Evolutionary conservation across 495 filamentous ascomycete genomes (phyloP).

Genomic region (Amphirosellinia nigrospora): DNA sequence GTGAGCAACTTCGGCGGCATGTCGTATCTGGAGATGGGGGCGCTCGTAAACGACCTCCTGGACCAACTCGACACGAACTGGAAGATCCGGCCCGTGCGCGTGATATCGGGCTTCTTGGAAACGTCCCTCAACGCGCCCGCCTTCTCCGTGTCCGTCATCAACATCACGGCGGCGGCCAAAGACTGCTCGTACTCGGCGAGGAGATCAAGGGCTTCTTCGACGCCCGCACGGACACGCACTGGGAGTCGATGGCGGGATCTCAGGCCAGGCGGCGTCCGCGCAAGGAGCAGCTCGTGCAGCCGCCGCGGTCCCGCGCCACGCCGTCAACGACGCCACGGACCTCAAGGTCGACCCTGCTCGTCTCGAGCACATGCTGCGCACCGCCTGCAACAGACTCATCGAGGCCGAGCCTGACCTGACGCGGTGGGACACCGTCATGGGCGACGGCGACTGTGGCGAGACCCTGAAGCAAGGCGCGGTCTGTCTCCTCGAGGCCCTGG

Average conservation of each 20-base stretch:
- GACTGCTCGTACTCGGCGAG: slow-evolving; percentile 49
- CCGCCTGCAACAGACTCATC: slow-evolving; percentile 57
- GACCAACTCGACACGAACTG: slow-evolving; percentile 51
- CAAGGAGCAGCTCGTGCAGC: slow-evolving; percentile 50
- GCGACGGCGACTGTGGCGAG: slow-evolving; percentile 69
- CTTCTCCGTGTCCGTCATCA: slow-evolving; percentile 65
- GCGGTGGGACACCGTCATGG: slow-evolving; percentile 68
- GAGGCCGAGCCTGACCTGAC: slow-evolving; percentile 64
- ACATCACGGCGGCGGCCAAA: slow-evolving; percentile 56
- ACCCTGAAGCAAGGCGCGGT: slow-evolving; percentile 58
- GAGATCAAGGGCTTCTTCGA: slow-evolving; percentile 63
- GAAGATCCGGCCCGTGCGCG: slow-evolving; percentile 56
- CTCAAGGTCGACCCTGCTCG: slow-evolving; percentile 49
- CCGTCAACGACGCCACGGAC: slow-evolving; percentile 44
- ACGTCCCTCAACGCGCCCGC: slow-evolving; percentile 68
- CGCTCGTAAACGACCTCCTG: slow-evolving; percentile 59
- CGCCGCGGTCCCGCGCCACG: slow-evolving; percentile 41
- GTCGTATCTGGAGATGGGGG: slow-evolving; percentile 65
- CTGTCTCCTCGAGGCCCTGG: slow-evolving; percentile 48
- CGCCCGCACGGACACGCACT: slow-evolving; percentile 58
- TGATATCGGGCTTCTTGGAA: slow-evolving; percentile 61
- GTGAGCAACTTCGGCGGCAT: slow-evolving; percentile 70
- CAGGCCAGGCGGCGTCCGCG: slow-evolving; percentile 44
- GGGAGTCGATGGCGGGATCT: slow-evolving; percentile 52
- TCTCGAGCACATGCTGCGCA: slow-evolving; percentile 57